Base-by-base conservation (phyloP, 2,329 filamentous ascomycete species). In the Cercospora canescens region DNA sequence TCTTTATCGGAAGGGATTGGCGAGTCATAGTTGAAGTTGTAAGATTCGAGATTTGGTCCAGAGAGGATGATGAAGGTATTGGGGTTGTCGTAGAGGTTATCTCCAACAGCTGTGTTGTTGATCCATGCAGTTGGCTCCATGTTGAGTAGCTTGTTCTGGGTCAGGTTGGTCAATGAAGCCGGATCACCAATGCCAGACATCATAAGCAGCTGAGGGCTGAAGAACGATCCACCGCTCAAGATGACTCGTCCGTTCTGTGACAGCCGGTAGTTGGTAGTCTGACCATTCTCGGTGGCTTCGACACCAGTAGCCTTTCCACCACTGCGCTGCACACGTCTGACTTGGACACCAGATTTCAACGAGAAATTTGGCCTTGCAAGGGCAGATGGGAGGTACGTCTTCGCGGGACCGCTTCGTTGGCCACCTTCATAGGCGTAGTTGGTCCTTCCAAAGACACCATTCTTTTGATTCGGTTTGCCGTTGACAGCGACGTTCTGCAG, bases 251-350 rank as follows among this genome's bases (percentile, higher is more conserved):
- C 75, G 16, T 84, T 87, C 2, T 87, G 84, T 37, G 90, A 88
- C 69, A 89, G 90, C 35, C 81, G 81, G 76, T 93, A 79, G 75
- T 88, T 89, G 62, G 89, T 88, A 68, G 87, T 90, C 57, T 91
- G 79, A 57, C 84, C 86, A 77, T 89, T 89, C 4, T 83, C 80
- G 35, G 83, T 82, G 11, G 81, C 80, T 8, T 82, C 79, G 54
- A 81, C 75, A 68, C 86, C 73, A 57, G 90, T 79, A 52, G 87
- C 85, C 64, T 88, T 85, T 35, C 85, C 79, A 7, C 87, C 85
- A 37, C 80, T 84, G 26, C 88, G 86, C 16, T 81, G 75, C n/a
- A 86, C 77, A 8, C 80, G 78, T 54, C 70, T 69, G 56, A 70
- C 68, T 34, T 67, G 65, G 24, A 89, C 74, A 4, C 88, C 87